Evolutionary conservation across 1,284 basidiomycete genomes (phyloP).

Genomic region (Fomitopsis palustris): DNA sequence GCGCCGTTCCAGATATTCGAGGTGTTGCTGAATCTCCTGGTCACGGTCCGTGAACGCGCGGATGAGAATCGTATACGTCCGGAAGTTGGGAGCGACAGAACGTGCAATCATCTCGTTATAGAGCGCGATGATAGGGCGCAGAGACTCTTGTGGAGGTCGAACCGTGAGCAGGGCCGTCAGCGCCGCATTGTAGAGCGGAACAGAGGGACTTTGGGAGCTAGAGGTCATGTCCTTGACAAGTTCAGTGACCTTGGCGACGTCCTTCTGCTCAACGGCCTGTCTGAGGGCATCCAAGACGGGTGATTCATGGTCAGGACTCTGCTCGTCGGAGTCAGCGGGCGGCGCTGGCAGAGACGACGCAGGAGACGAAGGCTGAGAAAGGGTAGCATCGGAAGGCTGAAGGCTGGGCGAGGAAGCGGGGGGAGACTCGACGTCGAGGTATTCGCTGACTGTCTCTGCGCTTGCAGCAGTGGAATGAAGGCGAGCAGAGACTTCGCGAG

Average conservation of each 20-base stretch:
- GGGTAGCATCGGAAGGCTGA: not conserved
- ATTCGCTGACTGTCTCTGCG: not conserved
- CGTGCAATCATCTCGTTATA: slow-evolving; percentile 78
- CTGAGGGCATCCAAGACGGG: not conserved
- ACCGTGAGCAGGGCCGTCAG: slow-evolving; percentile 52
- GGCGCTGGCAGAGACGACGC: not conserved
- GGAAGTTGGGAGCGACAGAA: slow-evolving; percentile 61
- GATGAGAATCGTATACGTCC: slow-evolving; percentile 74
- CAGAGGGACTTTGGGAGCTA: not conserved
- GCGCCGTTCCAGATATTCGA: slow-evolving; percentile 43
- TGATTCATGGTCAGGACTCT: not conserved
- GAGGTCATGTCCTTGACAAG: slow-evolving; percentile 2
- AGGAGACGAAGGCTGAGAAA: not conserved
- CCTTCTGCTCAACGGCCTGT: not conserved
- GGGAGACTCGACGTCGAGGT: slow-evolving; percentile 1
- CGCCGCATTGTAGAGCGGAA: slow-evolving; percentile 62
- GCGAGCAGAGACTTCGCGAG: slow-evolving; percentile 23
- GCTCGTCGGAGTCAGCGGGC: not conserved
- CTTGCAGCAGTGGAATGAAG: slow-evolving; percentile 9
- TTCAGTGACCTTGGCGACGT: not conserved
- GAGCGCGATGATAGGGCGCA: slow-evolving; percentile 59
- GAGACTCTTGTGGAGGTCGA: slow-evolving; percentile 51
- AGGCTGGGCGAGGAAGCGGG: not conserved
- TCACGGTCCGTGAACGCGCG: slow-evolving; percentile 72
- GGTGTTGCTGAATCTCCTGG: slow-evolving; percentile 38